Evolutionary conservation across 768 basidiomycete species (phyloP).

Genomic region (Boletus edulis): DNA sequence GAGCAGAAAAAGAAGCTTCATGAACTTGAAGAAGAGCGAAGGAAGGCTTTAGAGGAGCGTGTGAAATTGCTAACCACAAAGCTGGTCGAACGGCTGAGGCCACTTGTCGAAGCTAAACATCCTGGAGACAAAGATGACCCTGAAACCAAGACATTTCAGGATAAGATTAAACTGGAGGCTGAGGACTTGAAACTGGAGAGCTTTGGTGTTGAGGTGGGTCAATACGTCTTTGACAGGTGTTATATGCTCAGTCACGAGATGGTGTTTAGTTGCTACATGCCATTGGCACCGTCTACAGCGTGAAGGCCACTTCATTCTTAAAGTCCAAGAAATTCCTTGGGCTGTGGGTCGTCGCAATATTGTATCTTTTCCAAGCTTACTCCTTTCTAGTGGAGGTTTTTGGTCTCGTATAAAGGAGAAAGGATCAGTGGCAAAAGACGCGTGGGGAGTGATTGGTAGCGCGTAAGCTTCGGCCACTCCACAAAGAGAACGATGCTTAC

Average conservation of each 20-base stretch:
- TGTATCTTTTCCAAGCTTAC: slow-evolving; percentile 9
- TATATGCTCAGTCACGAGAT: background rate
- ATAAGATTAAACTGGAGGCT: slow-evolving; percentile 75
- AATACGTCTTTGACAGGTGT: background rate
- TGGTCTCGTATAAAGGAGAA: slow-evolving; percentile 95
- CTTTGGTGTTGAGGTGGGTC: slow-evolving; percentile 88
- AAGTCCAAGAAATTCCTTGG: slow-evolving; percentile 91
- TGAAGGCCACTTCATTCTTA: slow-evolving; percentile 88
- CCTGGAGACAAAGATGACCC: slow-evolving; percentile 80
- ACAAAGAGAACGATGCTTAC: slow-evolving; percentile 59
- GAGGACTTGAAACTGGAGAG: slow-evolving; percentile 97
- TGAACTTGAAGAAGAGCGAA: slow-evolving; percentile 78
- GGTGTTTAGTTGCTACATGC: slow-evolving; percentile 71
- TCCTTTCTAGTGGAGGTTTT: slow-evolving; percentile 67
- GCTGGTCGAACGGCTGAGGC: slow-evolving; percentile 79
- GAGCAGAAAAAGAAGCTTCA: slow-evolving; percentile 86
- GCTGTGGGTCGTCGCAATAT: slow-evolving; percentile 52
- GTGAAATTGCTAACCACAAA: slow-evolving; percentile 73
- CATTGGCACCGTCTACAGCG: slow-evolving; percentile 88
- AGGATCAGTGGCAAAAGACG: slow-evolving; percentile 89
- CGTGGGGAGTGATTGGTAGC: slow-evolving; percentile 95
- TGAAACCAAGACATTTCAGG: slow-evolving; percentile 79
- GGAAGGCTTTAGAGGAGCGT: slow-evolving; percentile 76
- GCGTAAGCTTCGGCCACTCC: slow-evolving; percentile 55
- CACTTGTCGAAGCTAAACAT: slow-evolving; percentile 86